These are phyloP conservation scores for Boletellus sp. DNA, from an alignment of 768 basidiomycete species.

Conservation along the genomic window DNA sequence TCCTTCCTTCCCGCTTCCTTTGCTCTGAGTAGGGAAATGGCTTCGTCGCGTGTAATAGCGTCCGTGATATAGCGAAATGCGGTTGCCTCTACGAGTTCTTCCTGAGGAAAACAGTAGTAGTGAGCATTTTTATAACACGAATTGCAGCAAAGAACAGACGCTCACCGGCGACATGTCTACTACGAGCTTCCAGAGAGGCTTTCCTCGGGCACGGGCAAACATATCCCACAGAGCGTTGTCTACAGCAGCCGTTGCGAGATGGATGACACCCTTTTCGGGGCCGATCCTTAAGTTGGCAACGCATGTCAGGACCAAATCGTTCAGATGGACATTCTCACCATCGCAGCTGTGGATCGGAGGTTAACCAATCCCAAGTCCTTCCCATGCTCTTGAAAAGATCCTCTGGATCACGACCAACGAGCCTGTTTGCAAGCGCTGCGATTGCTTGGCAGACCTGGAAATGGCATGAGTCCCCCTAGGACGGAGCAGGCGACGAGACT, in stretches of 20 bases:
- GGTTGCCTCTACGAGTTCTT: constrained; percentile 71
- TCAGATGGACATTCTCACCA: constrained; percentile 47
- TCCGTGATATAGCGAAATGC: constrained; percentile 92
- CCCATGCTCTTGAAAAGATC: constrained; percentile 89
- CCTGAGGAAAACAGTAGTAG: constrained; percentile 39
- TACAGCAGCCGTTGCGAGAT: constrained; percentile 84
- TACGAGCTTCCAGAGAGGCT: constrained; percentile 93
- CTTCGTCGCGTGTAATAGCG: constrained; percentile 88
- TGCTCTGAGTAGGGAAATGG: constrained; percentile 73
- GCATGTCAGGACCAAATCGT: background rate
- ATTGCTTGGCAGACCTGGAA: constrained; percentile 78
- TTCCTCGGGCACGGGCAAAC: constrained; percentile 72
- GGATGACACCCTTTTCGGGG: constrained; percentile 94
- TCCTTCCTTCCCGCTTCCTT: constrained; percentile 75
- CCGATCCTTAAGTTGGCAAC: constrained; percentile 66
- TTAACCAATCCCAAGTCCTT: constrained; percentile 81
- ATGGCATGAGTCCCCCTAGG: constrained; percentile 1
- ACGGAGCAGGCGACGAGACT: constrained; percentile 4
- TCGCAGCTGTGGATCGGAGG: constrained; percentile 85
- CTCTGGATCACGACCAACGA: constrained; percentile 79
- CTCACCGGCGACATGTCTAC: constrained; percentile 81
- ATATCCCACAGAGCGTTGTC: constrained; percentile 95
- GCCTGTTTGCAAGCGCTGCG: constrained; percentile 70
- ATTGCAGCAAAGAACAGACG: background rate
- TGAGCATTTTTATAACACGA: background rate